phyloP scores from a whole-genome alignment of 345 rosid species.

The Eucalyptus caleyi region DNA sequence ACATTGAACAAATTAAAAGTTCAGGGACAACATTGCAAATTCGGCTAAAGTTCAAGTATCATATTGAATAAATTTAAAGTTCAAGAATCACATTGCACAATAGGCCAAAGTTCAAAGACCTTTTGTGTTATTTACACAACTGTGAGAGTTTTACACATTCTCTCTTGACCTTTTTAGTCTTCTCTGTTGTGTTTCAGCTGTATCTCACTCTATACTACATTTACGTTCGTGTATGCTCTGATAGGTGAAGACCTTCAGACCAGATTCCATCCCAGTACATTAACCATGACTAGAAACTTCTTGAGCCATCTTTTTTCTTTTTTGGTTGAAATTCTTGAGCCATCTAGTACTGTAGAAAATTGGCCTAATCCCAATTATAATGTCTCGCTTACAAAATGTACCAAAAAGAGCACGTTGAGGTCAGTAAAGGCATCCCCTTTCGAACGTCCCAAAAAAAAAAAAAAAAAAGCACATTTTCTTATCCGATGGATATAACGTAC shows the following conservation, averaged over 20 bases:
- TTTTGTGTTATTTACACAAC: too few relatives aligned
- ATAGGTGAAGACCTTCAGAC: background rate
- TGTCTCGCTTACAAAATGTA: background rate
- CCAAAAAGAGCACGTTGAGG: background rate
- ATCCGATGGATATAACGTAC: background rate
- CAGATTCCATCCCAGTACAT: background rate
- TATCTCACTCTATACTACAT: background rate
- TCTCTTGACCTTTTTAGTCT: background rate
- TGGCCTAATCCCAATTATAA: background rate
- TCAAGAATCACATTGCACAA: background rate
- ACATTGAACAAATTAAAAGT: too few relatives aligned
- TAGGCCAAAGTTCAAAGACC: fast-evolving
- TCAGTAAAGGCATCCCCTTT: background rate
- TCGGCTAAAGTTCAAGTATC: fast-evolving
- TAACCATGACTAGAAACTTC: background rate
- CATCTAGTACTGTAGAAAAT: background rate
- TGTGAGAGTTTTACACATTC: background rate
- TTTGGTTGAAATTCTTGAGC: too few relatives aligned
- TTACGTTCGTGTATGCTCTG: background rate
- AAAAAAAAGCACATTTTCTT: background rate
- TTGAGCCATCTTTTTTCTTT: background rate
- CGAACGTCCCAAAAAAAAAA: background rate
- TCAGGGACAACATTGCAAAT: fast-evolving
- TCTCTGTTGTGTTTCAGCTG: background rate
- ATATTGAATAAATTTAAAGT: too few relatives aligned